Evolutionary conservation across 768 basidiomycete species (phyloP), one percentile per base, ranked within the genome.

Genomic region (Sporobolomyces phaffii): DNA sequence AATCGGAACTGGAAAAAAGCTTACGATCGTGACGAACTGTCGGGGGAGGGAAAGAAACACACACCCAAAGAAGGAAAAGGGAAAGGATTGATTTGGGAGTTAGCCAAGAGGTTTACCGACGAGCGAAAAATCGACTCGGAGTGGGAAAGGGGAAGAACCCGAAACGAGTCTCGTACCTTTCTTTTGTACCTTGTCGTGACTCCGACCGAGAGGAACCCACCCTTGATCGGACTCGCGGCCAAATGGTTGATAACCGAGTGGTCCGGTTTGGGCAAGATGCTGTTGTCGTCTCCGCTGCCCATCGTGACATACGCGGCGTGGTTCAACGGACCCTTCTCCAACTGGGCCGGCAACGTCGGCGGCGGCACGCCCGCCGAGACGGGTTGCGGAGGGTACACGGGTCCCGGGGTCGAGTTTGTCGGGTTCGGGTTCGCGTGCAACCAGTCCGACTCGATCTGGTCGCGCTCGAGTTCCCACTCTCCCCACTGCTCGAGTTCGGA

Each of bases 211-310:
- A 97, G 78, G 50, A 94, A 90, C 10, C 91, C 92, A 77, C 92
- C 92, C 78, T 86, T 83, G 68, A 98, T 98, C 57, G 93, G 92
- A 74, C 91, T 94, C 68, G 93, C 96, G 68, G 75, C 90, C 73
- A 98, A 78, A 78, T 98, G 93, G 73, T 96, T 91, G 70, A 98
- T 80, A 28, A 97, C 91, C 41, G 91, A 90, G 79, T 97, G 93
- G 41, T 86, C 88, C 26, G 93, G 93, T 26, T 96, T 90, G 20
- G 94, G 88, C 69, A 98, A 78, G 62, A 98, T 91, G 52, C 87
- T 87, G 57, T 85, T 88, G 75, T 98, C 93, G 78, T 98, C 93
- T 22, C 74, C 78, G 9, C 62, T 65, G 1, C 74, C 74, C 54
- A 54, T 71, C 31, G 72, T 73, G 17, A 74, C 75, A 33, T 72